Evolutionary conservation across 345 rosid species (phyloP), one percentile per base, ranked within the genome.

Genomic region (Hirschfeldia incana): DNA sequence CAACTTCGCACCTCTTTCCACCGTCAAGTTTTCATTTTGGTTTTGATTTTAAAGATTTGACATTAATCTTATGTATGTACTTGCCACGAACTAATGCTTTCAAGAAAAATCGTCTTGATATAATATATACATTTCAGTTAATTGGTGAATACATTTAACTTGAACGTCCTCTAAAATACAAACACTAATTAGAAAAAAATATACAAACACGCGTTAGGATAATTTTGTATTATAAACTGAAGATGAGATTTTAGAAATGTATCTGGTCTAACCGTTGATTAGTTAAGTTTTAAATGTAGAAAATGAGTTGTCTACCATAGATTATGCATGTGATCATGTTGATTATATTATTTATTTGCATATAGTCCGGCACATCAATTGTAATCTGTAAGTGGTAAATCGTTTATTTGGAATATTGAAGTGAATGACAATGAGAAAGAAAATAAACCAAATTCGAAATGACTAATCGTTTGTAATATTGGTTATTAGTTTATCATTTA

Each of bases 1-100:
- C 87, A 87, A 83, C 79, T 62, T 70, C 72, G 85, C 87, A 83
- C 87, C 80, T 73, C 66, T 39, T 36, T 3, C 34, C 17, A 21
- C 21, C 37, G 27, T 67, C 57, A 59, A 32, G 6, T 42, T 26
- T 73, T 57, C 16, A 58, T 69, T 77, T 53, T 28, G 5, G 63
- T 73, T 53, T 78, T 78, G 67, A 78, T 58, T 78, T 39, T 74
- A 8, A 74, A 53, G 57, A 27, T 68, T 62, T 80, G 79, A 63
- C 16, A 69, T 30, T 69, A 71, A 80, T 69, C 76, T 51, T 69
- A 28, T 69, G 21, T 74, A 62, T 68, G 75, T 69, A 59, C 71
- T 68, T 74, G 66, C 69, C 74, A 80, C 44, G 71, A 74, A 69
- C 57, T 80, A 74, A 67, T 74, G 75, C 71, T 69, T 73, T 62